phyloP scores from a whole-genome alignment of 495 filamentous ascomycete species.

The Penicillium maclennaniae region DNA sequence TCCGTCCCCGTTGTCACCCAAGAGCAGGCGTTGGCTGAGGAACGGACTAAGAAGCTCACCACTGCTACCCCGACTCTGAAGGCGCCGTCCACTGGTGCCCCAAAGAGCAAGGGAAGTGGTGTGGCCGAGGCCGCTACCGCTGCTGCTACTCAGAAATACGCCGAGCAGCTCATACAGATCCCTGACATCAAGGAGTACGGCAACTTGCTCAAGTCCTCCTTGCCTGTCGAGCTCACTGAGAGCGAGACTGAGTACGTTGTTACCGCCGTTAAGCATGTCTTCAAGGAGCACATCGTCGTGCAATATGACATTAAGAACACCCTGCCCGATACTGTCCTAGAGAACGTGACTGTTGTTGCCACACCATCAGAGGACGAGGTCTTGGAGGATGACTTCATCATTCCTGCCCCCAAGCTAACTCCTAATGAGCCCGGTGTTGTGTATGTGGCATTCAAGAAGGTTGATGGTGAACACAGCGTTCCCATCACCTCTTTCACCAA shows the following conservation, averaged over 20 bases:
- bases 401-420: slow-evolving; percentile 75
- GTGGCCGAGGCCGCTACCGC: slow-evolving; percentile 72
- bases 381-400: slow-evolving; percentile 86
- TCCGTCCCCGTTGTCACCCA: slow-evolving; percentile 91
- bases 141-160: slow-evolving; percentile 80
- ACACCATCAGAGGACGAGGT: slow-evolving; percentile 76
- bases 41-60: slow-evolving; percentile 92
- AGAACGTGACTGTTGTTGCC: slow-evolving; percentile 86
- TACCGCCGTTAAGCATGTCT: slow-evolving; percentile 89
- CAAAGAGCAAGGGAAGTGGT: slow-evolving; percentile 64
- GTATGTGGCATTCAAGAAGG: slow-evolving; percentile 90
- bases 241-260: slow-evolving; percentile 98
- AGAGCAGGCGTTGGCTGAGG: slow-evolving; percentile 95
- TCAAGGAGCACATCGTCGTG: slow-evolving; percentile 92
- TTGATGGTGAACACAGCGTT: slow-evolving; percentile 63
- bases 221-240: slow-evolving; percentile 86
- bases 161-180: slow-evolving; percentile 78
- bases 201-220: slow-evolving; percentile 80
- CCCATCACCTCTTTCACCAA: slow-evolving; percentile 82
- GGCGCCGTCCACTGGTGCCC: slow-evolving; percentile 76
- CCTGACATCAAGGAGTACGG: slow-evolving; percentile 90
- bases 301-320: slow-evolving; percentile 99
- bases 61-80: slow-evolving; percentile 91
- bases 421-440: slow-evolving; percentile 85
- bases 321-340: slow-evolving; percentile 79